Percentiles rank a stretch among this genome's conserved stretches.
Evolutionary conservation across 768 basidiomycete genomes (phyloP).

Genomic region (Candolleomyces aberdarensis): DNA sequence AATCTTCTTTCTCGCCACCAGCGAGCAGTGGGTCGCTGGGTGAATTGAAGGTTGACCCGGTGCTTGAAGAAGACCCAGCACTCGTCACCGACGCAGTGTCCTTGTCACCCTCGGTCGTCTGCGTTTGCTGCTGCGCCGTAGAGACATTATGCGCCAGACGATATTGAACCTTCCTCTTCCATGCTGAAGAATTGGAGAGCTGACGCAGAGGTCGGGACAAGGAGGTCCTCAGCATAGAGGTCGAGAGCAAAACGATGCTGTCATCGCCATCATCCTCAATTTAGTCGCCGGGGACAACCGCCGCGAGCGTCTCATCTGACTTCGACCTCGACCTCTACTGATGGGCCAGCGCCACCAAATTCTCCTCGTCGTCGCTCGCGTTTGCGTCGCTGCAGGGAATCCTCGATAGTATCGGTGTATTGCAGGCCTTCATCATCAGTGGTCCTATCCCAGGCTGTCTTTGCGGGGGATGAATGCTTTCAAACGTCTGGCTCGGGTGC

Average conservation of each 20-base stretch:
- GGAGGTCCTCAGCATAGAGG: conserved; percentile 31
- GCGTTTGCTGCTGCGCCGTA: background rate
- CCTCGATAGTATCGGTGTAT: no score
- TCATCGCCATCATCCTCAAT: background rate
- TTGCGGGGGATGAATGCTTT: no score
- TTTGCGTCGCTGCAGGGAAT: no score
- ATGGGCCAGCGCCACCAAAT: no score
- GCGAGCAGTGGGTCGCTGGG: background rate
- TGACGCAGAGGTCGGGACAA: conserved; percentile 25
- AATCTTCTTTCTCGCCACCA: background rate
- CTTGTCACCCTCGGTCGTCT: background rate
- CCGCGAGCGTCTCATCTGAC: no score
- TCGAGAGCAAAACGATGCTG: background rate
- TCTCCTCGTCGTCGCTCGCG: no score
- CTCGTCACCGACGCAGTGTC: background rate
- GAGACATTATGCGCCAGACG: background rate
- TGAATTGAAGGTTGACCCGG: background rate
- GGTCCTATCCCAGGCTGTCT: no score
- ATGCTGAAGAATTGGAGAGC: conserved; percentile 25
- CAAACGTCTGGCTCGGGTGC: no score
- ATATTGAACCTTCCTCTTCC: conserved; percentile 13
- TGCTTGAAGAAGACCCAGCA: background rate
- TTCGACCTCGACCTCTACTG: no score
- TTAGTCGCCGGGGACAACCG: background rate
- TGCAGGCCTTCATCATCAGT: no score